phyloP scores from a whole-genome alignment of 2,329 filamentous ascomycete species.

The Gyromitra esculenta region DNA sequence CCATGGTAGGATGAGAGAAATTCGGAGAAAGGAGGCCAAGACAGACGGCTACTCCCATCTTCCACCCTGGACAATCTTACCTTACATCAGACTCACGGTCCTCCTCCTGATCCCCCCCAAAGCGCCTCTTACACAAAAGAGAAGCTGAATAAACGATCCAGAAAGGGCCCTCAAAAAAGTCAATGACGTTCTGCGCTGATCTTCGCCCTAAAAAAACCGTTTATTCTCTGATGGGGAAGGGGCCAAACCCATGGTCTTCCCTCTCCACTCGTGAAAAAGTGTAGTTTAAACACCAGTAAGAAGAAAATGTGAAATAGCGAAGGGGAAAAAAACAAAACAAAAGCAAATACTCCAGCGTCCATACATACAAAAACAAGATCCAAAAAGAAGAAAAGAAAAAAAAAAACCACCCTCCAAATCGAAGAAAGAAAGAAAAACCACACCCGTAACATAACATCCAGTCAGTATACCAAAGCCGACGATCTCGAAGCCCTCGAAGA shows the following conservation, averaged over 20 bases:
- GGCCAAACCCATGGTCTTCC: not conserved
- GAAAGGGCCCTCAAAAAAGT: not conserved
- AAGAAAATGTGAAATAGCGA: not conserved
- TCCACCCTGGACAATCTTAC: slow-evolving; percentile 3
- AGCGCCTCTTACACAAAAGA: not conserved
- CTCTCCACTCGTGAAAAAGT: not conserved
- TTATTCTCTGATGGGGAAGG: not conserved
- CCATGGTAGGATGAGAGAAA: not conserved
- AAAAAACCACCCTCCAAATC: slow-evolving; percentile 19
- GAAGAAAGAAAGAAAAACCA: slow-evolving; percentile 6
- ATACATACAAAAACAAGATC: slow-evolving; percentile 27
- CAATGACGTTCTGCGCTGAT: slow-evolving; percentile 39
- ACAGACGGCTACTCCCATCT: not conserved
- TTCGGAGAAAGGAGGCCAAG: not conserved
- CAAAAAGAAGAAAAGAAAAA: not conserved
- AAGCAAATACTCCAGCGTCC: slow-evolving; percentile 17
- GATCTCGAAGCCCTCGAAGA: slow-evolving; percentile 25
- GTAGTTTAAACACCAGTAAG: not conserved
- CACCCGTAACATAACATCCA: not conserved
- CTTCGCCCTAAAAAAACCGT: slow-evolving; percentile 27
- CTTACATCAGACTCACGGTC: slow-evolving; percentile 13
- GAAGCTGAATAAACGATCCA: not conserved
- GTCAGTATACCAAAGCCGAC: slow-evolving; percentile 23
- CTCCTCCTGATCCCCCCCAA: slow-evolving; percentile 4
- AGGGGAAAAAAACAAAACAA: not conserved